Percentiles rank a stretch among this genome's conserved stretches.
phyloP scores from a whole-genome alignment of 331 rosid species.

The Quercus lobata region DNA sequence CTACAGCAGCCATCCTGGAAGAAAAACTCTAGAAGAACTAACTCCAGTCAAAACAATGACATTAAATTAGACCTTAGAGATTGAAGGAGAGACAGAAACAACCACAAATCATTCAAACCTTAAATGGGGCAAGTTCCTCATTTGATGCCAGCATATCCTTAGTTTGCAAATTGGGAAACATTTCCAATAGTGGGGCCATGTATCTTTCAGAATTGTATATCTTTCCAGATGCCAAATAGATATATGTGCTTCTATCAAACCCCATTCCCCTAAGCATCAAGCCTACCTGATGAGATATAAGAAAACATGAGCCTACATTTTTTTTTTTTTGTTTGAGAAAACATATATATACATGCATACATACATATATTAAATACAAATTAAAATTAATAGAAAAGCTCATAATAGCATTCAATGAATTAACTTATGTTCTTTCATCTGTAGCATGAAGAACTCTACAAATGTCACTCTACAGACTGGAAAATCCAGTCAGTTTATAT shows the following conservation, averaged over 20 bases:
- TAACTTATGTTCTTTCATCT: not conserved
- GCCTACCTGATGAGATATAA: slow-evolving; percentile 69
- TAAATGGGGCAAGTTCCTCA: slow-evolving; percentile 80
- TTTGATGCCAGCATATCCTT: slow-evolving; percentile 78
- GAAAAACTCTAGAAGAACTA: slow-evolving; percentile 69
- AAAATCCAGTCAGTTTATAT: not conserved
- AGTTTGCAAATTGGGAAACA: slow-evolving; percentile 90
- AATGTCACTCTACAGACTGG: not conserved
- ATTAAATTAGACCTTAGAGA: slow-evolving; percentile 4
- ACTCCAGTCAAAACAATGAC: slow-evolving; percentile 39
- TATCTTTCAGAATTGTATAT: slow-evolving; percentile 78
- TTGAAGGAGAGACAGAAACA: not conserved
- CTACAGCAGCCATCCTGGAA: slow-evolving; percentile 99
- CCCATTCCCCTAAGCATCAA: slow-evolving; percentile 99
- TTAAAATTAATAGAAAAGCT: not conserved
- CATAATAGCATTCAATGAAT: not conserved
- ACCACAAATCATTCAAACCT: slow-evolving; percentile 39
- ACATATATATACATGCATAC: not conserved
- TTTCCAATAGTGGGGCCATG: slow-evolving; percentile 83
- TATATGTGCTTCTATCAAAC: slow-evolving; percentile 71
- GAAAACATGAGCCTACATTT: slow-evolving; percentile 8
- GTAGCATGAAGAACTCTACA: not conserved
- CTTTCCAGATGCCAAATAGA: slow-evolving; percentile 90
- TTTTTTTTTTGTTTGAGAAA: not conserved
- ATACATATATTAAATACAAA: not conserved